phyloP scores from a whole-genome alignment of 78 protist genomes.

The Dictyostelium purpureum region DNA sequence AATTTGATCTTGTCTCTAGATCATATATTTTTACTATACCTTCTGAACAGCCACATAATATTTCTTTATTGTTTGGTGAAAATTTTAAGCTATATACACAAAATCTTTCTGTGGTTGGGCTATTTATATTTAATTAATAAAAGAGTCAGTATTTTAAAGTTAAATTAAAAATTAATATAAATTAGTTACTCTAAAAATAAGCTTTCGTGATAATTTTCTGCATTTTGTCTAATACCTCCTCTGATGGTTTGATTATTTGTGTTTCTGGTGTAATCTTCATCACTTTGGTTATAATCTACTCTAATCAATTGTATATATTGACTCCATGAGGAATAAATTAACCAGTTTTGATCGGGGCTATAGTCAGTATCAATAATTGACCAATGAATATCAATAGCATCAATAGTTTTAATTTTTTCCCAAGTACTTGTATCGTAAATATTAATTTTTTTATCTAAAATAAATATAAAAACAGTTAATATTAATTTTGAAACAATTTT shows the following conservation, averaged over 20 bases:
- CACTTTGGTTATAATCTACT: neutral
- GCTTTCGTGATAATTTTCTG: neutral
- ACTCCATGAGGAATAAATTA: constrained; percentile 82
- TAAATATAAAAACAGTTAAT: neutral
- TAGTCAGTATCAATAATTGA: constrained; percentile 60
- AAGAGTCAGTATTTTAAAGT: neutral
- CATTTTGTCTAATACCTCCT: neutral
- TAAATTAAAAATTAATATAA: neutral
- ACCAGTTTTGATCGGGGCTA: constrained; percentile 53
- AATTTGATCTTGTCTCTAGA: neutral
- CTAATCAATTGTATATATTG: constrained; percentile 44
- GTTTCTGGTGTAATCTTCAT: neutral
- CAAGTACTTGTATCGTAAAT: constrained; percentile 24
- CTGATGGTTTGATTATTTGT: neutral
- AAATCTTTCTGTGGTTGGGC: constrained; percentile 34
- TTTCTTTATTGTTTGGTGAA: constrained; percentile 52
- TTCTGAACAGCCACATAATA: constrained; percentile 81
- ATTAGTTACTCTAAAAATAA: neutral
- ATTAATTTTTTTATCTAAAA: constrained; percentile 49
- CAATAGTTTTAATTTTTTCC: neutral
- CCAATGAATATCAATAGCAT: constrained; percentile 52
- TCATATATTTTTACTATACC: constrained; percentile 70
- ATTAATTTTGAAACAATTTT: neutral
- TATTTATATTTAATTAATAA: neutral
- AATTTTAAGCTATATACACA: constrained; percentile 84